These are phyloP conservation scores for Eragrostis curvula DNA, from an alignment of 176 grass and related monocot genomes.

Conservation along the genomic window DNA sequence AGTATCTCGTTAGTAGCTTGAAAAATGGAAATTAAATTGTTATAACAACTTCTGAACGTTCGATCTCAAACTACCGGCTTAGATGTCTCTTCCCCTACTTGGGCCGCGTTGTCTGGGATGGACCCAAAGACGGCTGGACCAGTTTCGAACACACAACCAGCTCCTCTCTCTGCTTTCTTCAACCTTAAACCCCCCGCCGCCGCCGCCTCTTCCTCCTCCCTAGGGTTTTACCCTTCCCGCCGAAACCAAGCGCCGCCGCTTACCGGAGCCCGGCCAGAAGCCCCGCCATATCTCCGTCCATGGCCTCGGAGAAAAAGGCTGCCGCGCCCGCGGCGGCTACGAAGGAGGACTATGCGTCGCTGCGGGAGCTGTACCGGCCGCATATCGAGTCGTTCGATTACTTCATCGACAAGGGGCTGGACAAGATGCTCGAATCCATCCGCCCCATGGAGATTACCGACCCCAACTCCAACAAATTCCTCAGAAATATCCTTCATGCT, in stretches of 20 bases:
- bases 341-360: constrained; percentile 48
- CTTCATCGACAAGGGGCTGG: constrained; percentile 78
- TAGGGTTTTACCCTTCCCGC: constrained; percentile 57
- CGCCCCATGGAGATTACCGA: constrained; percentile 61
- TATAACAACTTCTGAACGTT: too few relatives aligned
- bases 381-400: constrained; percentile 87
- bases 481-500: constrained; percentile 86
- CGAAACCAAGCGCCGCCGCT: constrained; percentile 18
- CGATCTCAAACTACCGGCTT: too few relatives aligned
- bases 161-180: background rate
- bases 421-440: constrained; percentile 60
- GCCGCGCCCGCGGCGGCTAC: background rate
- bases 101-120: too few relatives aligned
- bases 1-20: too few relatives aligned
- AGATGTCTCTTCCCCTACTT: too few relatives aligned
- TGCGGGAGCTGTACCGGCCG: constrained; percentile 73
- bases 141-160: too few relatives aligned
- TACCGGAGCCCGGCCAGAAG: too few relatives aligned
- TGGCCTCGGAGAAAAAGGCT: constrained; percentile 20
- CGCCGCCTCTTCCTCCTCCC: constrained; percentile 1
- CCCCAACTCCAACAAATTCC: constrained; percentile 45
- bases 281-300: background rate
- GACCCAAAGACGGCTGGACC: too few relatives aligned
- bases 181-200: constrained; percentile 9
- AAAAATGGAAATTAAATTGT: too few relatives aligned